Evolutionary conservation across 164 flowering plant species (phyloP).

Genomic region (Euptelea pleiosperma): DNA sequence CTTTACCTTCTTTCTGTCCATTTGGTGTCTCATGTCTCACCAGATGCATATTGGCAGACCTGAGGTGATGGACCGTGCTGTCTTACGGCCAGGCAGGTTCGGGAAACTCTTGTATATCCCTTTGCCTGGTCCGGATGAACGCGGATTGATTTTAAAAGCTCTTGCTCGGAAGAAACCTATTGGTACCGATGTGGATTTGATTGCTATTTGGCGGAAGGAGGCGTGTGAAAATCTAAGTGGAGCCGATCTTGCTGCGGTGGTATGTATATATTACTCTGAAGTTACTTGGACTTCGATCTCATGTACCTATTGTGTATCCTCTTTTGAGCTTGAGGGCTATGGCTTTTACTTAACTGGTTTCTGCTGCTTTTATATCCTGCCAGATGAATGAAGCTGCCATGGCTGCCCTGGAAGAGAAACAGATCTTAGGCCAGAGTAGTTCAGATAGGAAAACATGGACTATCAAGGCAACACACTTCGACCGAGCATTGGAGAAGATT

Average conservation of each 20-base stretch:
- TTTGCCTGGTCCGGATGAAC: slow-evolving; percentile 66
- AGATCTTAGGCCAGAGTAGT: slow-evolving; percentile 8
- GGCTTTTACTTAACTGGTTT: slow-evolving; percentile 1
- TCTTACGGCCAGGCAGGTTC: slow-evolving; percentile 84
- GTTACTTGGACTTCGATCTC: not conserved
- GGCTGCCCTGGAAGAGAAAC: slow-evolving; percentile 61
- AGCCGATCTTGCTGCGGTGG: slow-evolving; percentile 87
- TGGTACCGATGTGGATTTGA: slow-evolving; percentile 61
- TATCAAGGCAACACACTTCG: slow-evolving; percentile 63
- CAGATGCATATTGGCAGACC: slow-evolving; percentile 41
- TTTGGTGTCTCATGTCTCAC: not conserved
- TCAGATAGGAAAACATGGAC: slow-evolving; percentile 26
- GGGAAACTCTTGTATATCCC: slow-evolving; percentile 86
- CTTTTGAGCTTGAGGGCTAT: not conserved
- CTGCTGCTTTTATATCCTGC: slow-evolving; percentile 2
- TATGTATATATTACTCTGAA: slow-evolving; percentile 22
- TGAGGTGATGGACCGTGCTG: slow-evolving; percentile 75
- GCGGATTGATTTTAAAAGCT: slow-evolving; percentile 68
- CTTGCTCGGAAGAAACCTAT: slow-evolving; percentile 64
- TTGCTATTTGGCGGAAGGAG: slow-evolving; percentile 47
- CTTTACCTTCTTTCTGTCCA: too few species aligned
- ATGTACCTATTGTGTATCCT: not conserved
- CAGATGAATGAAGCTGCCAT: slow-evolving; percentile 81
- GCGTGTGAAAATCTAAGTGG: slow-evolving; percentile 81
- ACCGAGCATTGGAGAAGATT: slow-evolving; percentile 47